Percentiles rank a stretch among this genome's conserved stretches.
phyloP scores from a whole-genome alignment of 345 rosid genomes.

The Eucalyptus curtisii region DNA sequence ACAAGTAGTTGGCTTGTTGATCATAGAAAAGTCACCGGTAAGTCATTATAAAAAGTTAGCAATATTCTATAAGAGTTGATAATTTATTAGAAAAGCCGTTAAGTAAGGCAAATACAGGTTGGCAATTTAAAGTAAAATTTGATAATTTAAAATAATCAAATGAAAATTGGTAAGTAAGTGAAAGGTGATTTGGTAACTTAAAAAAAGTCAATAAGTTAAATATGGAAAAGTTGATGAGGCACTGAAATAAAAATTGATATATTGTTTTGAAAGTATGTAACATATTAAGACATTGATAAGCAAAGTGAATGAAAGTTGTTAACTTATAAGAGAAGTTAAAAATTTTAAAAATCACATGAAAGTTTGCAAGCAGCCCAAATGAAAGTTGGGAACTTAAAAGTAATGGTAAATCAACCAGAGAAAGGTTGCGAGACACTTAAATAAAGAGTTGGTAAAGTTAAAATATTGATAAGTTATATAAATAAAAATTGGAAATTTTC shows the following conservation, averaged over 20 bases:
- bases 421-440: neutral
- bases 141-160: neutral
- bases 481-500: neutral
- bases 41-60: neutral
- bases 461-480: neutral
- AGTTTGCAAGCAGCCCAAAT: neutral
- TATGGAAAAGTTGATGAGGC: neutral
- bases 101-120: neutral
- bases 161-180: neutral
- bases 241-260: neutral
- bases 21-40: neutral
- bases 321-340: neutral
- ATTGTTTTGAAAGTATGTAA: neutral
- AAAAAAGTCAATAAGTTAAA: neutral
- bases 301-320: neutral
- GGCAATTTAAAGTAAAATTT: neutral
- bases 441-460: neutral
- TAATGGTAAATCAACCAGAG: neutral
- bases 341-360: neutral
- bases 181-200: neutral
- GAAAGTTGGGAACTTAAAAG: neutral
- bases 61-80: neutral
- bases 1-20: neutral
- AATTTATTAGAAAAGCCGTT: neutral
- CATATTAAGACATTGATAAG: neutral